phyloP scores from a whole-genome alignment of 352 stramenopile genomes.

The Phytophthora uliginosa region DNA sequence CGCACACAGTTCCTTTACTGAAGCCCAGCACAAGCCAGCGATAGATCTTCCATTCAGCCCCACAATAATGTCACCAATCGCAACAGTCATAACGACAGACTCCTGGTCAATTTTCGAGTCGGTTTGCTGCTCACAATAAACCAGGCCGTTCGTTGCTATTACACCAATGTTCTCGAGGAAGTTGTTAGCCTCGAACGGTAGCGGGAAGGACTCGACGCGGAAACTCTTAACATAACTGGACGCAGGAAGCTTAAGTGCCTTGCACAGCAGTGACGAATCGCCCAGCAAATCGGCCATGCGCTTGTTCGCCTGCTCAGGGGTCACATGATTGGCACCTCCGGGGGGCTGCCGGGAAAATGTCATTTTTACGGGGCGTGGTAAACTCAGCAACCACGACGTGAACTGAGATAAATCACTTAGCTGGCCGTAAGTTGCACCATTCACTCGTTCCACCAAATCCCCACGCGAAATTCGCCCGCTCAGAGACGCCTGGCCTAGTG shows the following conservation, averaged over 20 bases:
- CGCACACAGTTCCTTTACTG: conserved; percentile 49
- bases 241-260: conserved; percentile 33
- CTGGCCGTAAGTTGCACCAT: conserved; percentile 68
- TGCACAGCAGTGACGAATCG: conserved; percentile 37
- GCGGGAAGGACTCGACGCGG: conserved; percentile 38
- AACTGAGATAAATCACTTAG: conserved; percentile 87
- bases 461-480: conserved; percentile 67
- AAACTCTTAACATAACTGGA: conserved; percentile 49
- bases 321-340: background rate
- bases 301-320: conserved; percentile 21
- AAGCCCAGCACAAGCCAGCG: conserved; percentile 52
- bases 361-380: conserved; percentile 76
- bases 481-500: conserved; percentile 75
- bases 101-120: conserved; percentile 13
- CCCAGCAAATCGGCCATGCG: conserved; percentile 35
- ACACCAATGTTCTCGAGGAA: conserved; percentile 48
- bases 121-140: conserved; percentile 42
- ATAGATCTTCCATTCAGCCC: conserved; percentile 71
- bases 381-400: conserved; percentile 70
- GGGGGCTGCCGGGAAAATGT: conserved; percentile 59
- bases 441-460: conserved; percentile 83
- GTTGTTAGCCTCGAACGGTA: conserved; percentile 56
- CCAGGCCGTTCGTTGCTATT: conserved; percentile 45
- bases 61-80: conserved; percentile 66
- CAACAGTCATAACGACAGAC: conserved; percentile 20